Evolutionary conservation across 192 early-diverging fungal genomes (phyloP), one percentile per base, ranked within the genome.

Genomic region (Borealophlyctis nickersoniae): DNA sequence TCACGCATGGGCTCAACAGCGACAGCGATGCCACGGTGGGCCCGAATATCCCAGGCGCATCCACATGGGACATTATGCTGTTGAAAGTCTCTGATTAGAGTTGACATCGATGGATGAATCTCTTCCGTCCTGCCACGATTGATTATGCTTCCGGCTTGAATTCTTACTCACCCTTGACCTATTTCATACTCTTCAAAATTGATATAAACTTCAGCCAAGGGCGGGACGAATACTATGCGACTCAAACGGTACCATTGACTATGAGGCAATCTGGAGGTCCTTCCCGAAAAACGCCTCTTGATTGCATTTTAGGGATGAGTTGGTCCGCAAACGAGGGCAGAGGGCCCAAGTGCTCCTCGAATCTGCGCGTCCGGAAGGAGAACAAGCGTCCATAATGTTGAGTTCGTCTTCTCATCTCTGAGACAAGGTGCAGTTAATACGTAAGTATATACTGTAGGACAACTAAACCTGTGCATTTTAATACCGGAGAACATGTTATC

Each of bases 371-470:
- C 33, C 49, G 19, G 30, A 70, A 73, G 4, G 56, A 55, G 56
- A 88, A 90, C 16, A 80, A 62, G 53, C 81, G 69, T 2, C 88
- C 88, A 66, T 86, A 88, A 55, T 88, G 87, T 62, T 87, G 86
- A 4, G 87, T 87, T 27, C 88, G 69, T 52, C 88, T 64, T 45
- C 77, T 79, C 64, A 90, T 70, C 65, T 90, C 87, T 53, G 39
- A 45, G 39, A 13, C 19, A 81, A 45, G 19, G n/a, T n/a, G 39
- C 39, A 7, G 39, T 45, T 45, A 7, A 13, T 45, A 19, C 7
- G 39, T 45, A 7, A 19, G 39, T 7, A 7, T 45, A n/a, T n/a
- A n/a, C n/a, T n/a, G n/a, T n/a, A n/a, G n/a, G n/a, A n/a, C n/a
- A n/a, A n/a, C n/a, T n/a, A n/a, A n/a, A n/a, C n/a, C n/a, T n/a